Evolutionary conservation across 176 grass and related monocot species (phyloP).

Genomic region (Rhynchospora pubera): DNA sequence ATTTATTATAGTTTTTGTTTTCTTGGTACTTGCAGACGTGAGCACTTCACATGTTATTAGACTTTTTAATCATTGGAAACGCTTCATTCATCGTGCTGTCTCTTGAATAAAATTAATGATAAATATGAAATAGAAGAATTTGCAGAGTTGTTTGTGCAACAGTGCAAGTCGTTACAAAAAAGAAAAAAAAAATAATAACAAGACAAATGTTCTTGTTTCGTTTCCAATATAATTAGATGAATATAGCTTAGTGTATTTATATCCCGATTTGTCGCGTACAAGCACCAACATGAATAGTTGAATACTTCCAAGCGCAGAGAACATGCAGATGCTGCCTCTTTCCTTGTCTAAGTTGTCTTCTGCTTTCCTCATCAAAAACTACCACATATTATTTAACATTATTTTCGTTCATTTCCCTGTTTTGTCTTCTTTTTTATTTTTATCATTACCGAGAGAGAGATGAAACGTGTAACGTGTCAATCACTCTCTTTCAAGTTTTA

Average conservation of each 20-base stretch:
- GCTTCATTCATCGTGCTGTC: neutral
- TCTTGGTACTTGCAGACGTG: neutral
- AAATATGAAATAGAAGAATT: neutral
- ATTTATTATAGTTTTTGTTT: too few species aligned
- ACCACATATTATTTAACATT: neutral
- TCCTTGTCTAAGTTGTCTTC: too few species aligned
- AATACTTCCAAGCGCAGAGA: neutral
- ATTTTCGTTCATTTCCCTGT: neutral
- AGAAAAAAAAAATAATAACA: neutral
- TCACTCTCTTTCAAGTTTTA: neutral
- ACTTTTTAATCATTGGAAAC: too few species aligned
- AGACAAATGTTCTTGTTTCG: neutral
- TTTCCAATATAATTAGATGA: neutral
- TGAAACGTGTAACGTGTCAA: neutral
- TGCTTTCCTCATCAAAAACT: neutral
- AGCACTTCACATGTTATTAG: neutral
- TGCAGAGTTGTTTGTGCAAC: neutral
- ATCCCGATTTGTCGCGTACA: neutral
- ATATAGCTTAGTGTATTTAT: neutral
- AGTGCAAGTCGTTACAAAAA: neutral
- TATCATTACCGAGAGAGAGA: neutral
- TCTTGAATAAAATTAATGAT: neutral
- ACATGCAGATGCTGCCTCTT: neutral
- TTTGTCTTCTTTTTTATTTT: neutral
- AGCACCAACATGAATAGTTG: neutral